Evolutionary conservation across 768 basidiomycete species (phyloP).

Genomic region (Boletus pseudopeckii): DNA sequence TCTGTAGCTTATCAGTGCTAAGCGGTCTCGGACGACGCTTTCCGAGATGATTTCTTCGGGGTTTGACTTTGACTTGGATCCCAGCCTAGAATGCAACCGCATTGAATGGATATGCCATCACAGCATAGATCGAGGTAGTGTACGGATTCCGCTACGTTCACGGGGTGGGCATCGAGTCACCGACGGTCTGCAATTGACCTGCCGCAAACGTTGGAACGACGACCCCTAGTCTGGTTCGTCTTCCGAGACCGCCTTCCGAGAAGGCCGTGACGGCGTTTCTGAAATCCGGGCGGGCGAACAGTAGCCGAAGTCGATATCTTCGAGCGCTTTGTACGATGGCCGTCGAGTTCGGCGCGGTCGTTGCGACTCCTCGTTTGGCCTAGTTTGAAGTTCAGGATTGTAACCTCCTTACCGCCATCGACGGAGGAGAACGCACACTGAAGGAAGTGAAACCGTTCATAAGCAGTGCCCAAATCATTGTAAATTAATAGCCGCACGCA

Average conservation of each 20-base stretch:
- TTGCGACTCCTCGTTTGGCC: neutral
- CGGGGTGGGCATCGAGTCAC: neutral
- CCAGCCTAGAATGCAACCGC: neutral
- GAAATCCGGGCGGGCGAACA: neutral
- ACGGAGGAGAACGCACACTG: neutral
- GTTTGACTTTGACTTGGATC: constrained; percentile 11
- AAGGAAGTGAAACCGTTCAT: too few species aligned
- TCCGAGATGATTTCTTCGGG: constrained; percentile 1
- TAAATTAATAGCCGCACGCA: too few species aligned
- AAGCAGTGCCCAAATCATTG: too few species aligned
- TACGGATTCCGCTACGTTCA: neutral
- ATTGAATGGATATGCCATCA: neutral
- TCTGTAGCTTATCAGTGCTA: constrained; percentile 1
- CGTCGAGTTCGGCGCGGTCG: constrained; percentile 1
- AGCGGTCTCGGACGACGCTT: constrained; percentile 7
- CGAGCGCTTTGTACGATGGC: constrained; percentile 3
- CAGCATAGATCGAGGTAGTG: neutral
- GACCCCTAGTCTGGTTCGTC: constrained; percentile 8
- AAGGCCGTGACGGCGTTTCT: constrained; percentile 8
- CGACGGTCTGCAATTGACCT: neutral
- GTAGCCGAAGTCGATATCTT: neutral
- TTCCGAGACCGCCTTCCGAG: neutral
- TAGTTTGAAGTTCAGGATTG: neutral
- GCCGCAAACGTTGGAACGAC: constrained; percentile 2
- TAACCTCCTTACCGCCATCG: neutral